These are phyloP conservation scores for Pestalotiopsis sp. DNA, from an alignment of 2,329 filamentous ascomycete species.

Conservation along the genomic window DNA sequence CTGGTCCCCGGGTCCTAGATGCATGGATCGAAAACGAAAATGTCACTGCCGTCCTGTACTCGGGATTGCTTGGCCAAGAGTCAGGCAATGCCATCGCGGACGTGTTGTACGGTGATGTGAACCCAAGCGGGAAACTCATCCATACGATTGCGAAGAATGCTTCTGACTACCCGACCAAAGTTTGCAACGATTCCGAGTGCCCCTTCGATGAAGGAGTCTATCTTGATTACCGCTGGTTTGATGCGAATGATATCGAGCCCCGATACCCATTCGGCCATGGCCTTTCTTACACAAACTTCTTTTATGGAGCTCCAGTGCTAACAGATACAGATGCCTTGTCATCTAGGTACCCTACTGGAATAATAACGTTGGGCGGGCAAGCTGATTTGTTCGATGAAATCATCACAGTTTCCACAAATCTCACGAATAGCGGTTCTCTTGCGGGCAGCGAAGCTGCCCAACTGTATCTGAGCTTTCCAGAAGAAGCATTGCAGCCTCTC, in stretches of 20 bases:
- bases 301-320: background rate
- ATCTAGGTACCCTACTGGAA: conserved; percentile 27
- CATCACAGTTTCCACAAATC: conserved; percentile 55
- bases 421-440: conserved; percentile 66
- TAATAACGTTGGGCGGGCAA: conserved; percentile 44
- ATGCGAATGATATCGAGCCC: conserved; percentile 50
- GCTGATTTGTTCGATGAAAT: conserved; percentile 48
- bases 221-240: conserved; percentile 61
- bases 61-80: conserved; percentile 63
- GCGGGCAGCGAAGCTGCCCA: conserved; percentile 69
- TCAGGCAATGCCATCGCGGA: conserved; percentile 63
- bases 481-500: conserved; percentile 40
- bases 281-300: conserved; percentile 33
- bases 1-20: conserved; percentile 61
- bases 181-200: conserved; percentile 18
- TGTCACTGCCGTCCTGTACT: conserved; percentile 63
- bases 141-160: conserved; percentile 48
- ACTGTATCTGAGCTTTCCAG: conserved; percentile 53
- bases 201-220: conserved; percentile 20
- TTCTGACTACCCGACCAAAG: conserved; percentile 49
- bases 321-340: background rate
- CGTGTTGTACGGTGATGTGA: conserved; percentile 61
- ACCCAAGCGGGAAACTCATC: conserved; percentile 56
- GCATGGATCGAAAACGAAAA: conserved; percentile 59
- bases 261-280: conserved; percentile 58